phyloP scores from a whole-genome alignment of 768 basidiomycete genomes.

The Lactarius quietus region DNA sequence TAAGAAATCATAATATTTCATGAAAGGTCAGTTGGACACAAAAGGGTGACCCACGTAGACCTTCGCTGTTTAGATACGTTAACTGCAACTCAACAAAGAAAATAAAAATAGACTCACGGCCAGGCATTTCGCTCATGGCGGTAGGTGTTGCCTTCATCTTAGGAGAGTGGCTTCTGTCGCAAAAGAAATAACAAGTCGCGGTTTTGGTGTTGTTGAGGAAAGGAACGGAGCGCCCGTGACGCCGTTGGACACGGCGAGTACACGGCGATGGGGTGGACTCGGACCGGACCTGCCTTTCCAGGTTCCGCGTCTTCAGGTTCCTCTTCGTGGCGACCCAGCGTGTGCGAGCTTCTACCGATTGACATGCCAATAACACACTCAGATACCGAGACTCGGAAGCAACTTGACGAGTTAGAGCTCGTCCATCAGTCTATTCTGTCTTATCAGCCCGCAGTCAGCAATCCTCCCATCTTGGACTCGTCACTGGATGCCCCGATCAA shows the following conservation, averaged over 20 bases:
- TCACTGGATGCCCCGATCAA: slow-evolving; percentile 28
- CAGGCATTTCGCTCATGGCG: slow-evolving; percentile 71
- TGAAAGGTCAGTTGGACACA: background rate
- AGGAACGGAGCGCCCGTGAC: slow-evolving; percentile 19
- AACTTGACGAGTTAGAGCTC: slow-evolving; percentile 29
- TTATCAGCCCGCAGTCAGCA: slow-evolving; percentile 28
- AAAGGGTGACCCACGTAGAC: slow-evolving; percentile 57
- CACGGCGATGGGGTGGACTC: slow-evolving; percentile 1
- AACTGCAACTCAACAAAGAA: slow-evolving; percentile 7
- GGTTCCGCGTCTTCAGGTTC: background rate
- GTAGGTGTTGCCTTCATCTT: slow-evolving; percentile 36
- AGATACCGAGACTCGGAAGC: slow-evolving; percentile 25
- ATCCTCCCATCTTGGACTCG: slow-evolving; percentile 38
- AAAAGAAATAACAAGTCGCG: slow-evolving; percentile 2
- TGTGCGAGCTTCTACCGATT: background rate
- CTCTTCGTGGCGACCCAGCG: slow-evolving; percentile 2
- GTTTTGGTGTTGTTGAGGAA: slow-evolving; percentile 10
- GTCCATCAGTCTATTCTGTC: slow-evolving; percentile 30
- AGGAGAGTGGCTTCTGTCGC: slow-evolving; percentile 6
- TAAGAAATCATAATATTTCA: slow-evolving; percentile 32
- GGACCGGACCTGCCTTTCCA: slow-evolving; percentile 20
- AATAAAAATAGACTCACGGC: slow-evolving; percentile 49
- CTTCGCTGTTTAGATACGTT: slow-evolving; percentile 48
- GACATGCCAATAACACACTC: slow-evolving; percentile 25
- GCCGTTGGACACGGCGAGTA: background rate